Evolutionary conservation across 2,329 filamentous ascomycete species (phyloP).

Genomic region (Microcyclospora pomicola): DNA sequence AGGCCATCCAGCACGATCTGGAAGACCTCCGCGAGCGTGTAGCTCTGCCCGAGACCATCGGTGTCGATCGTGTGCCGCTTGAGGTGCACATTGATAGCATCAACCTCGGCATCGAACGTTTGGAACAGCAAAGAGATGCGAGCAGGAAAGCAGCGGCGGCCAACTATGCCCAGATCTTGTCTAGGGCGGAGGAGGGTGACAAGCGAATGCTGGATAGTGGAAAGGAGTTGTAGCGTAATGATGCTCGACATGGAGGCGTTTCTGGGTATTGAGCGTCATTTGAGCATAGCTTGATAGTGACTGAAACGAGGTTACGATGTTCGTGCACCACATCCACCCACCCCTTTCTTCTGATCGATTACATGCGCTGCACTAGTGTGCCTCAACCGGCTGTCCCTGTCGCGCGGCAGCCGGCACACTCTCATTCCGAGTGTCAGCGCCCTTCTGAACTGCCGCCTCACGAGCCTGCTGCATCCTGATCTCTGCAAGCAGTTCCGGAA

Average conservation of each 20-base stretch:
- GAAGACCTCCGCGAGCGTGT: constrained; percentile 60
- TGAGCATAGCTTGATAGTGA: too few species aligned
- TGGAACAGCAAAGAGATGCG: constrained; percentile 50
- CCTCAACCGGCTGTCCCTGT: background rate
- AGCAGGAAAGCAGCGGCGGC: constrained; percentile 17
- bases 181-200: constrained; percentile 4
- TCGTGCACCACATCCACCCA: too few species aligned
- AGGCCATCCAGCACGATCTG: constrained; percentile 57
- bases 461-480: constrained; percentile 28
- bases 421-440: background rate
- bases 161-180: constrained; percentile 13
- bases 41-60: constrained; percentile 48
- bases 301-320: too few species aligned
- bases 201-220: constrained; percentile 2
- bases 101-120: constrained; percentile 54
- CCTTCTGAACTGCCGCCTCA: background rate
- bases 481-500: constrained; percentile 30
- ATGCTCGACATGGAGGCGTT: too few species aligned
- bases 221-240: background rate
- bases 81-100: constrained; percentile 65
- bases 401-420: background rate
- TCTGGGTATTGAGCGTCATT: too few species aligned
- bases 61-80: constrained; percentile 45
- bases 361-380: background rate
- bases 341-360: too few species aligned